These are phyloP conservation scores for Melampsora americana DNA, from an alignment of 1,284 basidiomycete species.

Conservation along the genomic window DNA sequence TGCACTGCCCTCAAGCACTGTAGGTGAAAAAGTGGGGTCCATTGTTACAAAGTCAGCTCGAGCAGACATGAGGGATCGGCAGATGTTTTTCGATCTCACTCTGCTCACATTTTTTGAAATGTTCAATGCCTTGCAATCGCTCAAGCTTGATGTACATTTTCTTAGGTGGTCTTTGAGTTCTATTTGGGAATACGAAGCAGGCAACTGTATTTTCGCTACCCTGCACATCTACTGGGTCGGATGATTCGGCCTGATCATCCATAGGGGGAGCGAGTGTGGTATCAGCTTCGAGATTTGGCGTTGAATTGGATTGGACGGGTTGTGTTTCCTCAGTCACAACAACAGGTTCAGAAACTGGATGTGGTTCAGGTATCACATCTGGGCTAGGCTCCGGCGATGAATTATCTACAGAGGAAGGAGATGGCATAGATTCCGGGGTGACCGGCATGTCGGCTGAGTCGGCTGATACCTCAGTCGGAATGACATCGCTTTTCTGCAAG, in stretches of 20 bases:
- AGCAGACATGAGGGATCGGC: neutral
- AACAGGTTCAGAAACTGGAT: neutral
- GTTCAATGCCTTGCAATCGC: neutral
- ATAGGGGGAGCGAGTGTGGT: neutral
- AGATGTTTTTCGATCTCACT: neutral
- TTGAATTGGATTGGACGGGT: neutral
- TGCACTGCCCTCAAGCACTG: neutral
- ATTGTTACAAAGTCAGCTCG: neutral
- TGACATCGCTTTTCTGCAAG: too few species aligned
- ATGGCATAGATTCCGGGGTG: too few species aligned
- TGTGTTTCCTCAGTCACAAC: neutral
- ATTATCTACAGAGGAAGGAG: too few species aligned
- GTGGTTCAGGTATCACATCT: neutral
- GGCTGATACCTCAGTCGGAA: too few species aligned
- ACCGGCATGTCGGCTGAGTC: too few species aligned
- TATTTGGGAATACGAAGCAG: constrained; percentile 21
- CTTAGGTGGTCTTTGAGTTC: neutral
- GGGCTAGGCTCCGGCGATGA: too few species aligned
- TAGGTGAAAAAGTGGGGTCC: neutral
- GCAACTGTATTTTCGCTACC: neutral
- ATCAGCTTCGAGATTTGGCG: neutral
- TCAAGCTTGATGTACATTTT: constrained; percentile 6
- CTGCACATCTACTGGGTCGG: neutral
- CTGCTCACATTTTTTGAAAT: constrained; percentile 18
- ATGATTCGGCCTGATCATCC: neutral